These are phyloP conservation scores for Linaria vulgaris DNA, from an alignment of 257 asterid genomes.

Conservation along the genomic window DNA sequence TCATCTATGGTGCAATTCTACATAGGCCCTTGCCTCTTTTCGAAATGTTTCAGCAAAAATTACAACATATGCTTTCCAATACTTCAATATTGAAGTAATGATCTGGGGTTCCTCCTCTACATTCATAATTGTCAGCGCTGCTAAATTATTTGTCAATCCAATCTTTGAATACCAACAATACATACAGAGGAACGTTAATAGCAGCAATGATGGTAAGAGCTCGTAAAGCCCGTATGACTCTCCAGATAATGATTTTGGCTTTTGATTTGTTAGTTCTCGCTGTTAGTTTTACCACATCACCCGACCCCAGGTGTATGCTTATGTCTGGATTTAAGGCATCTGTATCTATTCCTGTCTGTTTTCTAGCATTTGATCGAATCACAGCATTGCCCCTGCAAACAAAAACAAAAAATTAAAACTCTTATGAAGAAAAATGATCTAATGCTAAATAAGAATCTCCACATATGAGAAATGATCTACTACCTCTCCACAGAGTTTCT, in stretches of 20 bases:
- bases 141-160: constrained; percentile 75
- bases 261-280: constrained; percentile 49
- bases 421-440: not conserved
- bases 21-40: no score
- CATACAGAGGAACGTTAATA: constrained; percentile 70
- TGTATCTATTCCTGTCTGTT: constrained; percentile 42
- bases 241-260: constrained; percentile 52
- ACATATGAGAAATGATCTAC: not conserved
- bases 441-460: not conserved
- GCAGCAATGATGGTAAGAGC: constrained; percentile 62
- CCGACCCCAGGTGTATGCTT: constrained; percentile 53
- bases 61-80: no score
- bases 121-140: no score
- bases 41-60: no score
- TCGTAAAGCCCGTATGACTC: constrained; percentile 55
- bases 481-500: constrained; percentile 63
- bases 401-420: not conserved
- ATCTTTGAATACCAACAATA: constrained; percentile 81
- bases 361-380: constrained; percentile 64
- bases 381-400: constrained; percentile 74
- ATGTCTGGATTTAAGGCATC: constrained; percentile 38
- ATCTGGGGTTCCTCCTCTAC: no score
- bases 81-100: no score
- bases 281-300: constrained; percentile 23
- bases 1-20: no score